phyloP scores from a whole-genome alignment of 1,139 yeast genomes.

The Kodamaea derodonti region DNA sequence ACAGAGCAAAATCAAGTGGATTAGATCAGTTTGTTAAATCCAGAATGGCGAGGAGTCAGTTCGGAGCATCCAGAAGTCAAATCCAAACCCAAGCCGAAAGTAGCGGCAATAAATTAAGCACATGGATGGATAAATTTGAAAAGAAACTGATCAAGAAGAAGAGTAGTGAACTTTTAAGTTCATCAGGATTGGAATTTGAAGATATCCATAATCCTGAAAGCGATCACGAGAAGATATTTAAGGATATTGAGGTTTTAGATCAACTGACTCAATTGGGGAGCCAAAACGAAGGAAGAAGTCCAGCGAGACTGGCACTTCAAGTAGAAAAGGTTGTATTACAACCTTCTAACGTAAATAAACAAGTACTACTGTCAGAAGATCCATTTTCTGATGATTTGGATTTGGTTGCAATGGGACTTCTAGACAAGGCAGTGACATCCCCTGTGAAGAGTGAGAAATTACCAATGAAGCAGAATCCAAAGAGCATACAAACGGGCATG shows the following conservation, averaged over 20 bases:
- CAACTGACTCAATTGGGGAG: conserved; percentile 1
- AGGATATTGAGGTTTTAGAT: not conserved
- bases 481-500: too few species aligned
- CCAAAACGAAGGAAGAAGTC: too few species aligned
- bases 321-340: too few species aligned
- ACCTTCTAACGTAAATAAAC: too few species aligned
- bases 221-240: conserved; percentile 1
- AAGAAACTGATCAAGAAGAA: conserved; percentile 5
- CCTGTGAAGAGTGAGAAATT: too few species aligned
- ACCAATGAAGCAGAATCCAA: too few species aligned
- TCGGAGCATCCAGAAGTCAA: not conserved
- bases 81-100: conserved; percentile 1
- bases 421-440: not conserved
- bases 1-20: conserved; percentile 31
- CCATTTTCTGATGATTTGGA: not conserved
- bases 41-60: not conserved
- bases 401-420: not conserved
- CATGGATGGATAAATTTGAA: conserved; percentile 36
- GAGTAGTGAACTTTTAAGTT: conserved; percentile 4
- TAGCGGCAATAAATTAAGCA: conserved; percentile 16
- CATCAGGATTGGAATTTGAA: conserved; percentile 14
- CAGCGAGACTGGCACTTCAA: too few species aligned
- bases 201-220: not conserved
- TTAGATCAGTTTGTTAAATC: conserved; percentile 12
- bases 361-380: not conserved